Evolutionary conservation across 805 yeast genomes (phyloP).

Genomic region (Sugiyamaella valdiviana): DNA sequence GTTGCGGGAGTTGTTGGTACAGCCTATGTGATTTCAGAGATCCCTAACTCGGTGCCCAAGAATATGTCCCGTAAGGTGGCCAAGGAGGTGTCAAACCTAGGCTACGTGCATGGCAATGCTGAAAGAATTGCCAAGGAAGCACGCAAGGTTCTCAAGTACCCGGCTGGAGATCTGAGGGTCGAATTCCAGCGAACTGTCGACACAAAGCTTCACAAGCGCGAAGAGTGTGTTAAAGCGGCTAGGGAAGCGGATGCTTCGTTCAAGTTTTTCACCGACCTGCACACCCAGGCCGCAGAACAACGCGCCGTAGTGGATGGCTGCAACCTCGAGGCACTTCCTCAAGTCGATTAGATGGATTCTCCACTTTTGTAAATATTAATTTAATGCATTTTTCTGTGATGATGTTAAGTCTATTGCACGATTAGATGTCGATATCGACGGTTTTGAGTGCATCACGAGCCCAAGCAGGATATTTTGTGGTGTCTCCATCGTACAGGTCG

Average conservation of each 20-base stretch:
- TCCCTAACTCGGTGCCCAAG: slow-evolving; percentile 84
- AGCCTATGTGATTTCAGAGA: slow-evolving; percentile 65
- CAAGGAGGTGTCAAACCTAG: slow-evolving; percentile 54
- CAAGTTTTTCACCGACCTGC: slow-evolving; percentile 48
- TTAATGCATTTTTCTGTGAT: not conserved
- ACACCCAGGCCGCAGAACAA: slow-evolving; percentile 42
- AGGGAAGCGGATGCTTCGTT: slow-evolving; percentile 51
- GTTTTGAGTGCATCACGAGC: slow-evolving; percentile 36
- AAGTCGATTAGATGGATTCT: slow-evolving; percentile 5
- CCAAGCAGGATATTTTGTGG: slow-evolving; percentile 35
- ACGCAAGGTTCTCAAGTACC: slow-evolving; percentile 70
- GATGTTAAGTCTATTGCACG: not conserved
- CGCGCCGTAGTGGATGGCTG: slow-evolving; percentile 37
- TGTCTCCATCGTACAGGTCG: slow-evolving; percentile 31
- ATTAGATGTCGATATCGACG: slow-evolving; percentile 32
- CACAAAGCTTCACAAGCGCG: slow-evolving; percentile 51
- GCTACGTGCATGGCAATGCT: slow-evolving; percentile 74
- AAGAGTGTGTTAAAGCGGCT: slow-evolving; percentile 46
- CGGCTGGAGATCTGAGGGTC: slow-evolving; percentile 73
- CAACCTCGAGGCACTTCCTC: slow-evolving; percentile 12
- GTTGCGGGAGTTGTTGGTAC: slow-evolving; percentile 48
- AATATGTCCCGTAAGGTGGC: slow-evolving; percentile 71
- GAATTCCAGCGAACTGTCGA: slow-evolving; percentile 64
- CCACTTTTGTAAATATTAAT: not conserved
- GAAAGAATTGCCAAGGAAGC: slow-evolving; percentile 76